Conservation (phyloP, 192 early-diverging fungal genomes). For the Pecoramyces ruminantium region DNA sequence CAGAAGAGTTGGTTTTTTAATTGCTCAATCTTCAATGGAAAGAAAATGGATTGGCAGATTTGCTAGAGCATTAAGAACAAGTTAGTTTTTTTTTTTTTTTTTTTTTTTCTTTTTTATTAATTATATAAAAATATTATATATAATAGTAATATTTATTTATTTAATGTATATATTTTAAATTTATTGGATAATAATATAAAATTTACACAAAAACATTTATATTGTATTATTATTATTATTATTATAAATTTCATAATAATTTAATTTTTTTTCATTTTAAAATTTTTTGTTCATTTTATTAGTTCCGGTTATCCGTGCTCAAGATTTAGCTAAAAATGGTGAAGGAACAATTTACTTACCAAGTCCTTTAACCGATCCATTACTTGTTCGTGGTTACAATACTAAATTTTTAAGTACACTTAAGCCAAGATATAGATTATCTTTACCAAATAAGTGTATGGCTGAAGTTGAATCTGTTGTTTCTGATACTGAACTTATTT, state of each 20-base stretch:
- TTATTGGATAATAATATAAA: too few relatives aligned
- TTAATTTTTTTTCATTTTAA: too few relatives aligned
- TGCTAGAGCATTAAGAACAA: conserved; percentile 56
- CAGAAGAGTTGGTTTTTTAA: conserved; percentile 29
- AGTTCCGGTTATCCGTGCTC: conserved; percentile 86
- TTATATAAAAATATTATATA: too few relatives aligned
- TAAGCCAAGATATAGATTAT: conserved; percentile 35
- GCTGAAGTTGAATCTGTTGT: conserved; percentile 60
- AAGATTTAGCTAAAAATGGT: conserved; percentile 67
- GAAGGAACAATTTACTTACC: conserved; percentile 28
- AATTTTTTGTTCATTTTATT: neutral
- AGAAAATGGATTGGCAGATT: conserved; percentile 67
- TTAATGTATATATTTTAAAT: too few relatives aligned
- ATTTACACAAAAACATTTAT: too few relatives aligned
- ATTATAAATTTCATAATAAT: too few relatives aligned
- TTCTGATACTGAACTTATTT: conserved; percentile 61
- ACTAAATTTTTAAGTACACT: conserved; percentile 24
- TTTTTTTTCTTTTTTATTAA: too few relatives aligned
- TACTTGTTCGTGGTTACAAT: neutral
- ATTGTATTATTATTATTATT: too few relatives aligned
- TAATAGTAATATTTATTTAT: too few relatives aligned
- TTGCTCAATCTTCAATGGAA: conserved; percentile 78
- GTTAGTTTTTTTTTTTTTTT: conserved; percentile 12
- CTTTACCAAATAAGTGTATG: conserved; percentile 39
- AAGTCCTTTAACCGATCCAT: conserved; percentile 28